Base-by-base conservation (phyloP, 2,329 filamentous ascomycete genomes). In the Alternaria gansuensis region DNA sequence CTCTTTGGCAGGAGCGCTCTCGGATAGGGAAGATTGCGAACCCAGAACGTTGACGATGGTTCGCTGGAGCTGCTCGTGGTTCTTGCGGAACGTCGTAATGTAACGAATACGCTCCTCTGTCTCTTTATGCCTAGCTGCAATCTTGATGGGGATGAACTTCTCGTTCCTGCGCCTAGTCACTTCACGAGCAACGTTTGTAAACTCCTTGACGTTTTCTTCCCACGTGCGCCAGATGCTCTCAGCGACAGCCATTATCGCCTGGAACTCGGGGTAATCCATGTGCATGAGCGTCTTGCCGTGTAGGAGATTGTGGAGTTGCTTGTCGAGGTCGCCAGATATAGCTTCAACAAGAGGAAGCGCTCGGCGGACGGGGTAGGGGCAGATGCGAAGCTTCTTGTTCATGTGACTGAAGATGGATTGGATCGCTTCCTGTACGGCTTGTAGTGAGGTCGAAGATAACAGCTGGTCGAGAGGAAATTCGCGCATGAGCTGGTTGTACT, bases 61-160 rank as follows among this genome's bases (percentile, higher is more conserved):
- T 67, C 89, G 89, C 78, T 97, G 94, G 46, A 99, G 86, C 79
- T 99, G 95, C 79, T 99, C 95, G 76, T 99, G 95, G 73, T 98
- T 97, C 71, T 94, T 91, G 26, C 95, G 88, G 82, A 99, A 99
- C 21, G 91, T 97, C 70, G 88, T 88, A 64, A 99, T 93, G 76
- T 99, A 99, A 72, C 91, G 93, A 67, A 99, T 84, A 41, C 95
- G 88, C 63, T 95, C 90, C 78, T 98, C 93, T 26, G 95, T 91
- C 76, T 94, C 91, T 37, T 87, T 89, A 75, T 99, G 95, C 69
- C 91, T 90, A 61, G 93, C 90, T 65, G 84, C 87, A 76, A 99
- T 93, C 81, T 98, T 98, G 82, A 99, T 98, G 4, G 94, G 93
- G 65, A 99, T 97, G 77, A 99, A 99, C 77, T 96, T 97, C 78